Evolutionary conservation across 768 basidiomycete genomes (phyloP).

Genomic region (Rhizopogon sp.): DNA sequence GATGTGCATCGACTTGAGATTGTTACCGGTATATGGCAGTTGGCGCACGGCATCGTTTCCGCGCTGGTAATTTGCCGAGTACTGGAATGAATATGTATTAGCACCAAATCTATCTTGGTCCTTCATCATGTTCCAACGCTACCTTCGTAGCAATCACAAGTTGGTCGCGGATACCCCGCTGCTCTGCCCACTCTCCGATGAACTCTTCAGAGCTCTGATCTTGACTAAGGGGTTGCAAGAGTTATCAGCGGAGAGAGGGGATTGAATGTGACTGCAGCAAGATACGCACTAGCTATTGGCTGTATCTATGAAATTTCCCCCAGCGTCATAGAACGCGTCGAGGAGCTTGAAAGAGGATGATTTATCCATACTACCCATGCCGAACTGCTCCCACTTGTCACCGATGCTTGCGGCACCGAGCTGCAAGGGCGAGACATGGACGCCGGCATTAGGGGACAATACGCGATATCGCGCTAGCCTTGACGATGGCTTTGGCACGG

Average conservation of each 20-base stretch:
- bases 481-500: slow-evolving; percentile 25
- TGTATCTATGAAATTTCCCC: slow-evolving; percentile 12
- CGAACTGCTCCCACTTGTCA: slow-evolving; percentile 28
- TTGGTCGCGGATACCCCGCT: slow-evolving; percentile 32
- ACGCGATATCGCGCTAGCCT: slow-evolving; percentile 30
- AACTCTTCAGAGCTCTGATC: slow-evolving; percentile 33
- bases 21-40: slow-evolving; percentile 32
- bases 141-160: slow-evolving; percentile 37
- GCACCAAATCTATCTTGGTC: not conserved
- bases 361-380: slow-evolving; percentile 32
- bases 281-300: too few species aligned
- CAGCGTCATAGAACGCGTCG: slow-evolving; percentile 33
- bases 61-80: slow-evolving; percentile 11
- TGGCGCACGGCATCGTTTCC: slow-evolving; percentile 12
- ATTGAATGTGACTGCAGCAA: too few species aligned
- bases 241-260: too few species aligned
- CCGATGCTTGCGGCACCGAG: slow-evolving; percentile 47
- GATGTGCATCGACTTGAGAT: slow-evolving; percentile 29
- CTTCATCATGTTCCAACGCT: not conserved
- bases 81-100: slow-evolving; percentile 2
- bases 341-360: slow-evolving; percentile 35
- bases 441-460: slow-evolving; percentile 35
- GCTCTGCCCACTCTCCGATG: slow-evolving; percentile 40
- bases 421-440: slow-evolving; percentile 42
- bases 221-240: slow-evolving; percentile 15